These are phyloP conservation scores for Geotrichum reessii DNA, from an alignment of 1,139 yeast genomes.

Conservation along the genomic window DNA sequence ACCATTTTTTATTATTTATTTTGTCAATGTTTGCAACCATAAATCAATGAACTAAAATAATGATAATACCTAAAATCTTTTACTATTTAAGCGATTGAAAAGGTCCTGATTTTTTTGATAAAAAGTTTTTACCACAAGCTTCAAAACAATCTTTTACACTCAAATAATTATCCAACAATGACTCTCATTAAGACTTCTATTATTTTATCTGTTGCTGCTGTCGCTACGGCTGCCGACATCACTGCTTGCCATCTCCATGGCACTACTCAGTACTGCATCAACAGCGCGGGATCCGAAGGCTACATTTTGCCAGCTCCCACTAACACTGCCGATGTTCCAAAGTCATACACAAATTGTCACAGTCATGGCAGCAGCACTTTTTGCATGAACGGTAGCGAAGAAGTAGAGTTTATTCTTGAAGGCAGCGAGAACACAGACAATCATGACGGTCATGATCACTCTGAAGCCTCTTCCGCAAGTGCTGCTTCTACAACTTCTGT, in stretches of 20 bases:
- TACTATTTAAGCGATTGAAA: too few species aligned
- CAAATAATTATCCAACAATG: background rate
- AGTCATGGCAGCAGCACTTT: slow-evolving; percentile 31
- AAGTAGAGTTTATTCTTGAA: slow-evolving; percentile 30
- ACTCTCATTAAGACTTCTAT: background rate
- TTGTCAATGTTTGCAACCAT: too few species aligned
- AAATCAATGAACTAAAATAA: too few species aligned
- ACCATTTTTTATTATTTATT: too few species aligned
- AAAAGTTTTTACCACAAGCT: too few species aligned
- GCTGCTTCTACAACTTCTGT: background rate
- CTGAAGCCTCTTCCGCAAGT: background rate
- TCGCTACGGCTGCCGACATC: slow-evolving; percentile 9
- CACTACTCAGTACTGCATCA: slow-evolving; percentile 30
- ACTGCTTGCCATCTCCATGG: slow-evolving; percentile 37
- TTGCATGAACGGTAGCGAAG: slow-evolving; percentile 28
- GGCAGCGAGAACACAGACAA: slow-evolving; percentile 2
- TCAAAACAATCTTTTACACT: too few species aligned
- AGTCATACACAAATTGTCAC: slow-evolving; percentile 35
- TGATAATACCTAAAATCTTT: too few species aligned
- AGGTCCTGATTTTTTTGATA: too few species aligned
- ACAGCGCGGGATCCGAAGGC: slow-evolving; percentile 35
- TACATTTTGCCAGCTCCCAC: slow-evolving; percentile 34
- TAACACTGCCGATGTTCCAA: slow-evolving; percentile 26
- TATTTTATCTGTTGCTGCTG: background rate
- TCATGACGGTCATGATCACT: background rate